Conservation (phyloP, 352 stramenopile species). For the Lagenidium sp. region DNA sequence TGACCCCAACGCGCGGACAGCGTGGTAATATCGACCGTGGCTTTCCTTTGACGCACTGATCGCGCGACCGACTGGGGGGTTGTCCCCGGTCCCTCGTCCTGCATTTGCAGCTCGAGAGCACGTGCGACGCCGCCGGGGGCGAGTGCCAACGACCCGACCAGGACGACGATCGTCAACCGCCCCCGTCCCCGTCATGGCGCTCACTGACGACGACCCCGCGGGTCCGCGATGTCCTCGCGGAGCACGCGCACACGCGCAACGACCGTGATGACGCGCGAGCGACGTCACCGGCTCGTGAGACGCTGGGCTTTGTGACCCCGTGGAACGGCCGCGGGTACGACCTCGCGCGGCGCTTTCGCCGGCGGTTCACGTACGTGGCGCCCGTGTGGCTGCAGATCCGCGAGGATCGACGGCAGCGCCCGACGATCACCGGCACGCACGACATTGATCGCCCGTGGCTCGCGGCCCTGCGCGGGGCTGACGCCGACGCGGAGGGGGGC, state of each 20-base stretch:
- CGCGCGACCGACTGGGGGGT: too few species aligned
- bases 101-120: neutral
- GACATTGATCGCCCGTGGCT: slow-evolving; percentile 65
- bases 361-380: slow-evolving; percentile 72
- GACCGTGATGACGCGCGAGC: slow-evolving; percentile 1
- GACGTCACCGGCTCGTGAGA: slow-evolving; percentile 44
- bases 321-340: slow-evolving; percentile 79
- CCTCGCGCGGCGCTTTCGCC: slow-evolving; percentile 50
- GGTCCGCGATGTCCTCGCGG: slow-evolving; percentile 27
- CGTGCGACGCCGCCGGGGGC: neutral
- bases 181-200: too few species aligned
- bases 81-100: slow-evolving; percentile 1
- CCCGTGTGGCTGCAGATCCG: slow-evolving; percentile 79
- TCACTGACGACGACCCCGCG: slow-evolving; percentile 45
- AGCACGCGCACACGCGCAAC: slow-evolving; percentile 29
- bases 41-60: too few species aligned
- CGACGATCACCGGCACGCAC: slow-evolving; percentile 57
- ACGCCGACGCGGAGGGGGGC: neutral
- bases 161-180: slow-evolving; percentile 28
- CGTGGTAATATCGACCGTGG: too few species aligned
- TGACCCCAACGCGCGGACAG: too few species aligned
- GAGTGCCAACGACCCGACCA: slow-evolving; percentile 14
- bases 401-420: slow-evolving; percentile 29
- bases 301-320: slow-evolving; percentile 69
- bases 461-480: slow-evolving; percentile 14